Evolutionary conservation across 2,329 filamentous ascomycete genomes (phyloP).

Genomic region (Lizonia empirigonia): DNA sequence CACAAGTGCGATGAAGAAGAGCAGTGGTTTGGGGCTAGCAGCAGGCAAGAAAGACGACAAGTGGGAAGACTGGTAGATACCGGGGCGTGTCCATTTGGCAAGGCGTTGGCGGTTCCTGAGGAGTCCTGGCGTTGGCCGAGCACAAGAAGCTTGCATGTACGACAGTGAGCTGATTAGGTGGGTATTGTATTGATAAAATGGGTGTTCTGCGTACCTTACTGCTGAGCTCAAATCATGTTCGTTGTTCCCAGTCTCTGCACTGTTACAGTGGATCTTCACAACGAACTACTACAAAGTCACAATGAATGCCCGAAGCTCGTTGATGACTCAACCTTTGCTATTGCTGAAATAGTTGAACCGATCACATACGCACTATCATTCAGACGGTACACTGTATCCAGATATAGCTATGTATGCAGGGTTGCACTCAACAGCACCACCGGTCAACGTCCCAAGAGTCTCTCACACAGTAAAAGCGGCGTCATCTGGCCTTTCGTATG

Average conservation of each 20-base stretch:
- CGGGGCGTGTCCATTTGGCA: background rate
- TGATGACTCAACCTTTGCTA: no score
- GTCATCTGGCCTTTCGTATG: background rate
- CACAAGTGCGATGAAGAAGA: constrained; percentile 67
- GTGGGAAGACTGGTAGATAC: constrained; percentile 61
- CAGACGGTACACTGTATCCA: no score
- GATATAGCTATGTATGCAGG: no score
- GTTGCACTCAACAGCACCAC: no score
- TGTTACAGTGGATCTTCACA: background rate
- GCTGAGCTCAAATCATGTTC: background rate
- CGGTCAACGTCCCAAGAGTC: no score
- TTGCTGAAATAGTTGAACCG: no score
- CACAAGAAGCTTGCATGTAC: background rate
- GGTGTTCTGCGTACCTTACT: background rate
- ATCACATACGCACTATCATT: no score
- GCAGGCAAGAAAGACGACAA: constrained; percentile 59
- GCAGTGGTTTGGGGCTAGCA: constrained; percentile 27
- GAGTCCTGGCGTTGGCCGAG: constrained; percentile 8
- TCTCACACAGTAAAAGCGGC: no score
- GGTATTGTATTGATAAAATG: constrained; percentile 17
- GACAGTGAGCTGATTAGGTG: background rate
- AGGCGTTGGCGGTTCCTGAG: background rate
- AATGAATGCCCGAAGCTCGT: background rate
- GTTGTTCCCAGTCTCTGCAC: background rate
- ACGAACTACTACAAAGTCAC: no score